Evolutionary conservation across 768 basidiomycete species (phyloP).

Genomic region (Agrocybe chaxingu): DNA sequence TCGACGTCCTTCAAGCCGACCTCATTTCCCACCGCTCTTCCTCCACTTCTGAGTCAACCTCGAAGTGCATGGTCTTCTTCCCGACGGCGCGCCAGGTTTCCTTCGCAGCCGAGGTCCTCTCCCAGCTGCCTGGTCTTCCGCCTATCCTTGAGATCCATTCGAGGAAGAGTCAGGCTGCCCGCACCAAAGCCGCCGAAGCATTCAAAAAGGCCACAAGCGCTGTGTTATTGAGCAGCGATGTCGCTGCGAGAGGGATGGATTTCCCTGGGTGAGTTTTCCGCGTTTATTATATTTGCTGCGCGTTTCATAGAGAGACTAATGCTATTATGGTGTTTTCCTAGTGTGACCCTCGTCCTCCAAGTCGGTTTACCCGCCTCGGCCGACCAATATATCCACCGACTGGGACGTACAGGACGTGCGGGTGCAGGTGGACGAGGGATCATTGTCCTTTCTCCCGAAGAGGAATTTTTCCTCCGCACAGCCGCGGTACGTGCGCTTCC

Average conservation of each 20-base stretch:
- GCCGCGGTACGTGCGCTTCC: constrained; percentile 37
- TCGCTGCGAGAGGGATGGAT: constrained; percentile 66
- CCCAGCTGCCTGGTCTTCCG: constrained; percentile 25
- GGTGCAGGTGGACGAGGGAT: constrained; percentile 61
- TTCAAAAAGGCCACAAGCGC: constrained; percentile 44
- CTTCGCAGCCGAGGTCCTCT: constrained; percentile 34
- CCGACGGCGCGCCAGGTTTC: constrained; percentile 63
- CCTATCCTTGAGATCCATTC: constrained; percentile 56
- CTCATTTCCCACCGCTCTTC: constrained; percentile 13
- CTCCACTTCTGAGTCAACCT: constrained; percentile 17
- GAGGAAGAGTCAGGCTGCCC: constrained; percentile 45
- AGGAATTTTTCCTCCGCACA: constrained; percentile 43
- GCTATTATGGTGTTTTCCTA: constrained; percentile 12
- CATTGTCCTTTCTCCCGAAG: constrained; percentile 50
- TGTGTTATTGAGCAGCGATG: constrained; percentile 52
- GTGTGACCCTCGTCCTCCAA: constrained; percentile 60
- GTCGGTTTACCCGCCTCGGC: constrained; percentile 63
- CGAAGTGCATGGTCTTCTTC: constrained; percentile 59
- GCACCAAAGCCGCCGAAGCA: constrained; percentile 44
- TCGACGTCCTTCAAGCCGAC: constrained; percentile 38
- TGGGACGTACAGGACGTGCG: constrained; percentile 76
- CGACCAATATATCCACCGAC: constrained; percentile 78
- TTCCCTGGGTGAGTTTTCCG: constrained; percentile 46
- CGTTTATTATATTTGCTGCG: neutral
- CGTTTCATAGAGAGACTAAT: neutral